These are phyloP conservation scores for Rubia tinctorum DNA, from an alignment of 305 asterid genomes.

Conservation along the genomic window DNA sequence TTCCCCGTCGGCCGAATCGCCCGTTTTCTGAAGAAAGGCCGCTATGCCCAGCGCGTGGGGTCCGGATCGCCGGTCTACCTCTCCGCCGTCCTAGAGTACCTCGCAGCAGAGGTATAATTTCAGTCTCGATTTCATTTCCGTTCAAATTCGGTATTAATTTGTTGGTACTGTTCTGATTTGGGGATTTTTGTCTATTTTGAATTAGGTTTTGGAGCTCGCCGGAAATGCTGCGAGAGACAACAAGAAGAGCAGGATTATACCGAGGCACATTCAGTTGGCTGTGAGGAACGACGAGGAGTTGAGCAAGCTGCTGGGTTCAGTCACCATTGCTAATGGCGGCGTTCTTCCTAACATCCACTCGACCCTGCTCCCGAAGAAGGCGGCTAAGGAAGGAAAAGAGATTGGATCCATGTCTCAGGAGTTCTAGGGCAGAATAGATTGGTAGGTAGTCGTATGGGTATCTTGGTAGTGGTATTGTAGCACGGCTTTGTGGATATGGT, in stretches of 20 bases:
- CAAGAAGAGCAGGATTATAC: constrained; percentile 27
- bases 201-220: constrained; percentile 27
- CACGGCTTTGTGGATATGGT: background rate
- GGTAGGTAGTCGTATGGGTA: background rate
- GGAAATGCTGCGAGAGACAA: constrained; percentile 29
- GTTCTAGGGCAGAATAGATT: constrained; percentile 11
- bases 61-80: constrained; percentile 61
- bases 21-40: constrained; percentile 47
- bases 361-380: constrained; percentile 23
- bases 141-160: background rate
- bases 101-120: constrained; percentile 38
- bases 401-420: constrained; percentile 23
- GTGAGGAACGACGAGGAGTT: constrained; percentile 25
- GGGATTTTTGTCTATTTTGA: background rate
- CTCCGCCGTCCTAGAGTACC: constrained; percentile 59
- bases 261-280: constrained; percentile 27
- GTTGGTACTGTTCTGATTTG: background rate
- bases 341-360: constrained; percentile 26
- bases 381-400: constrained; percentile 19
- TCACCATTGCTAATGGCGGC: constrained; percentile 28
- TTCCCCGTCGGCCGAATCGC: constrained; percentile 63
- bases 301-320: constrained; percentile 21
- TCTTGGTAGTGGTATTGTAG: background rate
- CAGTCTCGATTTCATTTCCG: background rate
- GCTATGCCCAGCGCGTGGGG: constrained; percentile 56